Conservation (phyloP, 805 yeast species). For the Lipomyces lipofer region DNA sequence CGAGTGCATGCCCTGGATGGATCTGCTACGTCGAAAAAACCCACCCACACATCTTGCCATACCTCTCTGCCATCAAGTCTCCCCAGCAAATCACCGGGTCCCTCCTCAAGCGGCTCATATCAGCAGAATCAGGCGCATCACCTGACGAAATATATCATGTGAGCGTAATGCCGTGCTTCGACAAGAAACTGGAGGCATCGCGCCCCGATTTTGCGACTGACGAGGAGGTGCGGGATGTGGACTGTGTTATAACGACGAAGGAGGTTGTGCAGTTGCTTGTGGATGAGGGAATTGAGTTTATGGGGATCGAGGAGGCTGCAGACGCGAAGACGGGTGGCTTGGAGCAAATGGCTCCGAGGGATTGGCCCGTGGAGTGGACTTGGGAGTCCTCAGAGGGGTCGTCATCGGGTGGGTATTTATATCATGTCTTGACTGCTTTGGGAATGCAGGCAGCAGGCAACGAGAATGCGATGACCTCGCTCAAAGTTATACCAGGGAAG, state of each 20-base stretch:
- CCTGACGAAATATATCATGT: slow-evolving; percentile 65
- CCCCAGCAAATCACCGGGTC: slow-evolving; percentile 94
- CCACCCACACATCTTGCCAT: slow-evolving; percentile 77
- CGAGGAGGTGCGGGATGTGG: slow-evolving; percentile 62
- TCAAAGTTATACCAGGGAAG: slow-evolving; percentile 56
- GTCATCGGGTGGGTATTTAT: slow-evolving; percentile 86
- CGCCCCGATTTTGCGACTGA: slow-evolving; percentile 61
- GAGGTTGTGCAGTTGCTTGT: slow-evolving; percentile 75
- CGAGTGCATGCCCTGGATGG: slow-evolving; percentile 94
- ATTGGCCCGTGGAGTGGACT: slow-evolving; percentile 63
- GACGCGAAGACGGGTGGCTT: not conserved
- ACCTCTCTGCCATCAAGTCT: slow-evolving; percentile 72
- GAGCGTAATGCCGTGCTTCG: slow-evolving; percentile 95
- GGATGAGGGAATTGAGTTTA: slow-evolving; percentile 46
- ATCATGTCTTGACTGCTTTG: slow-evolving; percentile 55
- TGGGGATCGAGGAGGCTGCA: slow-evolving; percentile 1
- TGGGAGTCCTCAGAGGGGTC: slow-evolving; percentile 81
- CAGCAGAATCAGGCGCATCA: slow-evolving; percentile 38
- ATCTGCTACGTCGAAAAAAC: slow-evolving; percentile 94
- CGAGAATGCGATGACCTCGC: slow-evolving; percentile 38
- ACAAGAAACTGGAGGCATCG: slow-evolving; percentile 92
- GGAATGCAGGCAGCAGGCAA: slow-evolving; percentile 18
- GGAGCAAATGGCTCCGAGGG: slow-evolving; percentile 49
- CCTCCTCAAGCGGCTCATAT: slow-evolving; percentile 57
- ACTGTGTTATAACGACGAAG: slow-evolving; percentile 89